Percentiles rank a stretch among this genome's conserved stretches.
phyloP scores from a whole-genome alignment of 208 protist genomes.

The Acanthamoeba rhysodes region DNA sequence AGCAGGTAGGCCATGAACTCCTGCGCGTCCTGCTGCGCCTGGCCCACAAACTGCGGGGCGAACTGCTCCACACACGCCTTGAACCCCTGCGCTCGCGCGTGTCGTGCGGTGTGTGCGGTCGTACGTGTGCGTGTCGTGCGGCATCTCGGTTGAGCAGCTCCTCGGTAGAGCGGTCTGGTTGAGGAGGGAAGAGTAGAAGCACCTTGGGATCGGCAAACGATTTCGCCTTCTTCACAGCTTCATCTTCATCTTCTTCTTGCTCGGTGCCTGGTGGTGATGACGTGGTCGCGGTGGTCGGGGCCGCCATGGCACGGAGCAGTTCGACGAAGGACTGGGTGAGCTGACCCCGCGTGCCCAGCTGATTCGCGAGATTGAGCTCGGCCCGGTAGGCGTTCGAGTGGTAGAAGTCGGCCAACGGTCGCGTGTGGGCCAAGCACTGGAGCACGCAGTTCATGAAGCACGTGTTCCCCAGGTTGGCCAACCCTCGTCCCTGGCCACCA shows the following conservation, averaged over 20 bases:
- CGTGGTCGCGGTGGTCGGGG: not conserved
- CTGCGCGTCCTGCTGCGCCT: conserved; percentile 81
- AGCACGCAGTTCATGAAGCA: conserved; percentile 92
- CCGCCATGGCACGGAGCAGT: not conserved
- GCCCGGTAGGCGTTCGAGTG: conserved; percentile 43
- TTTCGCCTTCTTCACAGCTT: not conserved
- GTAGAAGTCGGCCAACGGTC: conserved; percentile 89
- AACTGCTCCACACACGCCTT: conserved; percentile 69
- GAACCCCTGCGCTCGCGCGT: conserved; percentile 87
- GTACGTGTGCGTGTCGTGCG: not conserved
- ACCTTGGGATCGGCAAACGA: conserved; percentile 42
- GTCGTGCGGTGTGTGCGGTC: too few relatives aligned
- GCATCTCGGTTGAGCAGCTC: too few relatives aligned
- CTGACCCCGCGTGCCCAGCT: not conserved
- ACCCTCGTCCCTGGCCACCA: conserved; percentile 79
- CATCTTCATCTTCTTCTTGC: not conserved
- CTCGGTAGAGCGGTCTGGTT: too few relatives aligned
- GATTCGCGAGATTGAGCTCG: conserved; percentile 23
- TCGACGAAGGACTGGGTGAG: conserved; percentile 32
- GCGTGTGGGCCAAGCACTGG: conserved; percentile 90
- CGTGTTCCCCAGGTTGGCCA: conserved; percentile 92
- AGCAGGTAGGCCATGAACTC: conserved; percentile 70
- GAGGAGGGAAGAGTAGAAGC: not conserved
- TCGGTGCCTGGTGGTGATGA: not conserved
- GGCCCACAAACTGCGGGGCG: conserved; percentile 72